Evolutionary conservation across 306 rosid genomes (phyloP).

Genomic region (Quercus bicolor): DNA sequence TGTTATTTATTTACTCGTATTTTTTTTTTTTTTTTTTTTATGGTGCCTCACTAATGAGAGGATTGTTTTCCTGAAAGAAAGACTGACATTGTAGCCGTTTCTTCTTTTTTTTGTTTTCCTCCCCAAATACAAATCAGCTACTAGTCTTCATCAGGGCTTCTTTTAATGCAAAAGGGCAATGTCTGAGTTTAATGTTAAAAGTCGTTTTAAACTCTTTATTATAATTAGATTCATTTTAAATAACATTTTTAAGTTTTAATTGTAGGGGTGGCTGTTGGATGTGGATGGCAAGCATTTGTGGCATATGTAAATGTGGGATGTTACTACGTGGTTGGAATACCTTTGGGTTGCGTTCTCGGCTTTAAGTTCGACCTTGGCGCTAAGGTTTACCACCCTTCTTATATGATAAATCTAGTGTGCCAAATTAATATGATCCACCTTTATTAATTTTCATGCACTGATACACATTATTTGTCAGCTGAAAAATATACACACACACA

Average conservation of each 20-base stretch:
- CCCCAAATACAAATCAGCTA: neutral
- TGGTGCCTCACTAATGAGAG: too few relatives aligned
- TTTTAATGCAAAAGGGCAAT: neutral
- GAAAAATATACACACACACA: too few relatives aligned
- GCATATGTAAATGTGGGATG: conserved; percentile 74
- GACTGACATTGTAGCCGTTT: too few relatives aligned
- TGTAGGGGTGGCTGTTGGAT: conserved; percentile 77
- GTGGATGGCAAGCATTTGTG: conserved; percentile 78
- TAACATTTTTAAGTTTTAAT: neutral
- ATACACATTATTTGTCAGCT: too few relatives aligned
- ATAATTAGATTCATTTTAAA: too few relatives aligned
- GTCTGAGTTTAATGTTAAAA: too few relatives aligned
- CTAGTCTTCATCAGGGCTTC: neutral
- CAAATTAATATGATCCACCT: neutral
- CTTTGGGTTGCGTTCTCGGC: conserved; percentile 62
- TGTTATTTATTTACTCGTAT: too few relatives aligned
- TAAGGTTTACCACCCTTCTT: conserved; percentile 32
- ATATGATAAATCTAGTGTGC: neutral
- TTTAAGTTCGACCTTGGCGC: conserved; percentile 60
- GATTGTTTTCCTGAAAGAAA: too few relatives aligned
- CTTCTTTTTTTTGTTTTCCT: too few relatives aligned
- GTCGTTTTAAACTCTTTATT: too few relatives aligned
- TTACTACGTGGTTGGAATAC: conserved; percentile 58
- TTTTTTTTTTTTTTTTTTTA: too few relatives aligned
- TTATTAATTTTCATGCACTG: too few relatives aligned